Evolutionary conservation across 345 rosid species (phyloP), one percentile per base, ranked within the genome.

Genomic region (Populus davidiana): DNA sequence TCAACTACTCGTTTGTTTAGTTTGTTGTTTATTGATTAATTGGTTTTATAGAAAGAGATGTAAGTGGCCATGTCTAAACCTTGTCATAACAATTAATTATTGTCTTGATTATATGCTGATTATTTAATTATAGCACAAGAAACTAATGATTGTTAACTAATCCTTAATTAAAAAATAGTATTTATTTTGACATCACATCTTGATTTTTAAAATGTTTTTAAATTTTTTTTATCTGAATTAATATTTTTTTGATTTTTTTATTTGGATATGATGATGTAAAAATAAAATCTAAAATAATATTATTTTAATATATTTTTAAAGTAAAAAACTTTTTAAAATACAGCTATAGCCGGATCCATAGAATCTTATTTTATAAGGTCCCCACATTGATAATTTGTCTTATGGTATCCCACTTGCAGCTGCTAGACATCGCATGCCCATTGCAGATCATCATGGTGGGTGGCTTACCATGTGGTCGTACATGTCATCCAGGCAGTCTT

Each of bases 361-460:
- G 36, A 33, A 33, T 33, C 36, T 33, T 33, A 33, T 33, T 33
- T 33, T 33, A 33, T 33, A 0, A 6, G 69, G 44, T 38, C 14
- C 73, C 61, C n/a, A 43, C 72, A 0, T 0, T 33, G 81, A 77
- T 35, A 36, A 8, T n/a, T 56, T 56, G 69, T 20, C 59, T 21
- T 67, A n/a, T 35, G 71, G 79, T 73, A 69, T 70, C 80, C 78
- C 69, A 77, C 77, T 12, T 36, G 69, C 33, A 25, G 38, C 25
- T 23, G 52, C 62, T 16, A 43, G 31, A 5, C 25, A 61, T 20
- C 11, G 61, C 56, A 56, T 27, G 44, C 12, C 43, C 44, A 2
- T 41, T 11, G 14, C 14, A 41, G 44, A 41, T 41, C 13, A 41
- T 41, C 44, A 41, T 10, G 44, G 44, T 9, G 13, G 29, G 25